phyloP scores from a whole-genome alignment of 2,329 filamentous ascomycete genomes.

The Neopestalotiopsis sp. region DNA sequence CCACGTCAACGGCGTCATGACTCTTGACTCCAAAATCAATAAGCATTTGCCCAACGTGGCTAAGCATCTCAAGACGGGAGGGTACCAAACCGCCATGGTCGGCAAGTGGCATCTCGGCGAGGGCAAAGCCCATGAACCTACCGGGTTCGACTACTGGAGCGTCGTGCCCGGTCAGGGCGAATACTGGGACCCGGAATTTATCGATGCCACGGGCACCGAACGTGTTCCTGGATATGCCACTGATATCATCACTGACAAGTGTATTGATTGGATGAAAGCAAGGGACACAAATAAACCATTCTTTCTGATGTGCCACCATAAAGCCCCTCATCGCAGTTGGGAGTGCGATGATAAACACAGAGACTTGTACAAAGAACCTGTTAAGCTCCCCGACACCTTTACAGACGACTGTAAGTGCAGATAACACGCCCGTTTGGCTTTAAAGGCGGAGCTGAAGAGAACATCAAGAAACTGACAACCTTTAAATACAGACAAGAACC shows the following conservation, averaged over 20 bases:
- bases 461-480: neutral
- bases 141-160: slow-evolving; percentile 57
- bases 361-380: slow-evolving; percentile 50
- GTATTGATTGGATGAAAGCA: slow-evolving; percentile 44
- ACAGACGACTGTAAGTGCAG: slow-evolving; percentile 57
- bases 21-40: slow-evolving; percentile 55
- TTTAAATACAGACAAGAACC: slow-evolving; percentile 31
- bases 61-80: slow-evolving; percentile 51
- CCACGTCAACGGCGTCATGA: slow-evolving; percentile 58
- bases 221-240: slow-evolving; percentile 51
- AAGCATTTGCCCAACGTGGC: slow-evolving; percentile 56
- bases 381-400: slow-evolving; percentile 56
- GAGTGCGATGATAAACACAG: slow-evolving; percentile 56
- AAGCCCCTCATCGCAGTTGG: slow-evolving; percentile 59
- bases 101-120: slow-evolving; percentile 62
- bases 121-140: slow-evolving; percentile 49
- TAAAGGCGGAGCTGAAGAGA: neutral
- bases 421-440: neutral
- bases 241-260: slow-evolving; percentile 58
- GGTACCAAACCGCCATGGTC: slow-evolving; percentile 58
- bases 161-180: slow-evolving; percentile 56
- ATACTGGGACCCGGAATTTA: neutral
- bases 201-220: slow-evolving; percentile 22
- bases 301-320: slow-evolving; percentile 63
- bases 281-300: slow-evolving; percentile 48